A percentile compares a stretch with the other conserved stretches of the same genome.
These are phyloP conservation scores for Mortierella sp. DNA, from an alignment of 371 early-diverging fungal genomes.

Conservation along the genomic window DNA sequence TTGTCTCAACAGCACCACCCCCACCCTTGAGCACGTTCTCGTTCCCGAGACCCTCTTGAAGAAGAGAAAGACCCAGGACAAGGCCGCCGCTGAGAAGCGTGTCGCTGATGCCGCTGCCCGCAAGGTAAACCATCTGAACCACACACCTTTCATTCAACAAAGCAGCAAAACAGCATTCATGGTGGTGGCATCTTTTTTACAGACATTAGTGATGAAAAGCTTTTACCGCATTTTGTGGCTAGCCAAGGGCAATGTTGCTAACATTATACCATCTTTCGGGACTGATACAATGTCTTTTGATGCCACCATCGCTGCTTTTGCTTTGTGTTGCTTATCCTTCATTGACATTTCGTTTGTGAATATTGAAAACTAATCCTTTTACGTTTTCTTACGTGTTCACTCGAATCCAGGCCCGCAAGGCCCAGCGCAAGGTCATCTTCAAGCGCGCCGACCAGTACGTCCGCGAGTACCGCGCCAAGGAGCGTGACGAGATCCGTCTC, in stretches of 20 bases:
- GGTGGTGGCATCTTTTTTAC: slow-evolving; percentile 4
- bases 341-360: neutral
- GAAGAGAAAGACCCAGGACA: slow-evolving; percentile 93
- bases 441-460: slow-evolving; percentile 98
- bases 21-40: slow-evolving; percentile 77
- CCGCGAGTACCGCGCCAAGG: slow-evolving; percentile 93
- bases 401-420: slow-evolving; percentile 9
- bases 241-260: slow-evolving; percentile 75
- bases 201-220: slow-evolving; percentile 65
- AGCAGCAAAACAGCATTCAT: neutral
- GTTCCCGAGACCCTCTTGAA: slow-evolving; percentile 97
- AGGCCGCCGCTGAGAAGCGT: slow-evolving; percentile 83
- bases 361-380: neutral
- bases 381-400: neutral
- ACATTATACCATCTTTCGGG: slow-evolving; percentile 90
- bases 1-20: slow-evolving; percentile 60
- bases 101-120: slow-evolving; percentile 75
- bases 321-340: neutral
- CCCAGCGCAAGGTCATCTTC: slow-evolving; percentile 95
- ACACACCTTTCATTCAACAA: neutral
- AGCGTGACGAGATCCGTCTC: slow-evolving; percentile 90
- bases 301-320: neutral
- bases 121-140: slow-evolving; percentile 77
- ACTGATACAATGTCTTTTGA: slow-evolving; percentile 64
- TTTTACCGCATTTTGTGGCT: slow-evolving; percentile 62